These are phyloP conservation scores for Podaxis sp. DNA, from an alignment of 768 basidiomycete species.

Conservation along the genomic window DNA sequence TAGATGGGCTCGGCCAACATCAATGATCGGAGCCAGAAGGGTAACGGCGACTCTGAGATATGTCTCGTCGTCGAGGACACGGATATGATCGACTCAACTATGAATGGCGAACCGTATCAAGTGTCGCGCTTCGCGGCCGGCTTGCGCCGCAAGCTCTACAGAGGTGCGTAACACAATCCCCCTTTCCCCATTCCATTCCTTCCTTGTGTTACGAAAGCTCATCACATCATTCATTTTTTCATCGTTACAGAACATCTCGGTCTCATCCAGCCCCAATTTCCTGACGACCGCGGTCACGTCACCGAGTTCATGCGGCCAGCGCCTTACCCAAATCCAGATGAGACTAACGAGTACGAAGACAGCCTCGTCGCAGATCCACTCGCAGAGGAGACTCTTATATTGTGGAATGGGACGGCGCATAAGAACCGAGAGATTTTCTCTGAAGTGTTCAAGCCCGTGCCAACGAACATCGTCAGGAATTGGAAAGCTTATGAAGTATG, in stretches of 20 bases:
- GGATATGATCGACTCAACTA: constrained; percentile 69
- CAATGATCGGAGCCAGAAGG: constrained; percentile 87
- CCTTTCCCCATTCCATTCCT: background rate
- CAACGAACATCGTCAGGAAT: constrained; percentile 75
- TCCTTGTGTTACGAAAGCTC: background rate
- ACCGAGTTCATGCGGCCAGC: constrained; percentile 78
- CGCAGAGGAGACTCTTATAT: constrained; percentile 48
- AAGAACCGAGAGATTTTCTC: constrained; percentile 84
- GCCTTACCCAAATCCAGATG: constrained; percentile 67
- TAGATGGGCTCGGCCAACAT: constrained; percentile 94
- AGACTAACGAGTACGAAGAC: constrained; percentile 59
- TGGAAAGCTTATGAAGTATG: constrained; percentile 80
- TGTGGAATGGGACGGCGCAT: constrained; percentile 72
- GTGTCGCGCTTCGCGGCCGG: constrained; percentile 82
- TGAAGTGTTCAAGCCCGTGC: constrained; percentile 84
- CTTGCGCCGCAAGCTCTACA: constrained; percentile 79
- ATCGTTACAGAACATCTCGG: constrained; percentile 73
- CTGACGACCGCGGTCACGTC: constrained; percentile 22
- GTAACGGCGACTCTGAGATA: constrained; percentile 95
- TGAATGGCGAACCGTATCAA: constrained; percentile 74
- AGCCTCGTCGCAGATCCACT: constrained; percentile 76
- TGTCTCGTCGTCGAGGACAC: constrained; percentile 88
- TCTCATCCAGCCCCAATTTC: constrained; percentile 73
- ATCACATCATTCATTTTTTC: constrained; percentile 9
- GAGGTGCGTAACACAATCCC: constrained; percentile 44